A percentile compares a stretch with the other conserved stretches of the same genome.
These are phyloP conservation scores for Diaporthe capsici DNA, from an alignment of 2,329 filamentous ascomycete species.

Conservation along the genomic window DNA sequence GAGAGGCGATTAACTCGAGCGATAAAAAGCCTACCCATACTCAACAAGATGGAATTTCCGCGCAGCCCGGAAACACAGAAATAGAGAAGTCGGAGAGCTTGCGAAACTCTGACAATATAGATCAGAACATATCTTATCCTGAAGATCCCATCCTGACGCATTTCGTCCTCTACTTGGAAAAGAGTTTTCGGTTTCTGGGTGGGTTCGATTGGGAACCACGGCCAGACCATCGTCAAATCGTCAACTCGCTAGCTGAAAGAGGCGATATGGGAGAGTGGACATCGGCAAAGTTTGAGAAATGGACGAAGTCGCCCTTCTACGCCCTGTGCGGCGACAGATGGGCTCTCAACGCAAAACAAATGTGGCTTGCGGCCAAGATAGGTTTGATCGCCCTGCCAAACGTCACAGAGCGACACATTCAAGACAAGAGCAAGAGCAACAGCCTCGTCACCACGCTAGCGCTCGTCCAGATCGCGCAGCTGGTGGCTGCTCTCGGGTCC, in stretches of 20 bases:
- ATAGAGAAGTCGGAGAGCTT: no score
- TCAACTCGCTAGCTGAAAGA: neutral
- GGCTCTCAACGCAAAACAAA: neutral
- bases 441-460: neutral
- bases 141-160: neutral
- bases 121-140: neutral
- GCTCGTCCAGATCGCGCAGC: neutral
- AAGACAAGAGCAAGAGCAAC: neutral
- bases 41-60: no score
- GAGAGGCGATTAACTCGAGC: no score
- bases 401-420: neutral
- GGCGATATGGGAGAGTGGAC: neutral
- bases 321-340: neutral
- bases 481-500: neutral
- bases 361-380: neutral
- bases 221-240: neutral
- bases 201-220: neutral
- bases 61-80: no score
- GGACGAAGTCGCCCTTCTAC: neutral
- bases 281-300: neutral
- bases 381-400: neutral
- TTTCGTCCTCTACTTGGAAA: neutral
- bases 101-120: neutral
- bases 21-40: no score
- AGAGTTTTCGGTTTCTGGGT: neutral